A percentile compares a stretch with the other conserved stretches of the same genome.
phyloP scores from a whole-genome alignment of 441 rosid species.

The Populus hybrid region DNA sequence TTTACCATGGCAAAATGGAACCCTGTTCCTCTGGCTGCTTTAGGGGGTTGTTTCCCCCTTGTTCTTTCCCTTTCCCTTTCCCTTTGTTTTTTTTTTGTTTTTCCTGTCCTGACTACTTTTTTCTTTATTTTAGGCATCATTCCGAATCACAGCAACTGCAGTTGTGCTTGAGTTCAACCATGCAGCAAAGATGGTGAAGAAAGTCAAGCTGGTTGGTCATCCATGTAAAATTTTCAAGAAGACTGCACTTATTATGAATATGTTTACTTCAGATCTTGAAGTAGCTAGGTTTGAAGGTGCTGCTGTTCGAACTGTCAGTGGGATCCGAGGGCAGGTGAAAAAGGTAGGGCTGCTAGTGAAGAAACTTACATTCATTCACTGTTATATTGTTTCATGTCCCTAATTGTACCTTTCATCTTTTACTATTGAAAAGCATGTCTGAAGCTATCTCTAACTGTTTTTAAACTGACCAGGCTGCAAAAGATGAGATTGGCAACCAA shows the following conservation, averaged over 20 bases:
- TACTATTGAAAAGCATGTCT: background rate
- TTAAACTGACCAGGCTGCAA: slow-evolving; percentile 28
- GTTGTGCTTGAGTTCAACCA: too few relatives aligned
- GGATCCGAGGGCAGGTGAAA: slow-evolving; percentile 89
- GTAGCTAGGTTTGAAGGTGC: slow-evolving; percentile 89
- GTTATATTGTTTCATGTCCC: background rate
- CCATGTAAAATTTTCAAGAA: slow-evolving; percentile 91
- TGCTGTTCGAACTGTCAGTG: slow-evolving; percentile 80
- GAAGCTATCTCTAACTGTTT: background rate
- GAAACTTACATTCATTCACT: background rate
- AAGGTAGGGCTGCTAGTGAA: slow-evolving; percentile 44
- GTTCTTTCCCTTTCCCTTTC: too few relatives aligned
- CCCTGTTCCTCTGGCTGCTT: too few relatives aligned
- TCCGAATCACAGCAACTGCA: too few relatives aligned
- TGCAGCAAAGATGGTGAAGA: slow-evolving; percentile 25
- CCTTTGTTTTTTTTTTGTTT: too few relatives aligned
- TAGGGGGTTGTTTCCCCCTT: too few relatives aligned
- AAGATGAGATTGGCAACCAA: slow-evolving; percentile 12
- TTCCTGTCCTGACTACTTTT: too few relatives aligned
- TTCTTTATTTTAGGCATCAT: too few relatives aligned
- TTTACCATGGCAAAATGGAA: too few relatives aligned
- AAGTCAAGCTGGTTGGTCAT: slow-evolving; percentile 81
- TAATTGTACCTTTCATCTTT: background rate
- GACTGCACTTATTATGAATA: slow-evolving; percentile 81
- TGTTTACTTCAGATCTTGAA: slow-evolving; percentile 96